Conservation (phyloP, 2,329 filamentous ascomycete species). For the Colletotrichum spinosum region DNA sequence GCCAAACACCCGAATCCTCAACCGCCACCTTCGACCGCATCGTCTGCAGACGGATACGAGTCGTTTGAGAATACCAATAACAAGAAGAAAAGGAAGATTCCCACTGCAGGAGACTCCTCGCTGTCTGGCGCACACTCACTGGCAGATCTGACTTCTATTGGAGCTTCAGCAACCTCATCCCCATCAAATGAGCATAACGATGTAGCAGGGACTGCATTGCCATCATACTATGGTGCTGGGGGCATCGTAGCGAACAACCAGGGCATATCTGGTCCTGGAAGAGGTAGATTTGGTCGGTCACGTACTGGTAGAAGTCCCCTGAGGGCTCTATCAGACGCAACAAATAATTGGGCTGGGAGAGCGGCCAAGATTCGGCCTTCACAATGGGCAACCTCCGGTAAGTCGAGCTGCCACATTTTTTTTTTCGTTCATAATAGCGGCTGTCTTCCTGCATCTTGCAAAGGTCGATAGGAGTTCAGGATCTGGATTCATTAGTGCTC, state of each 20-base stretch:
- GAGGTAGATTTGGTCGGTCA: constrained; percentile 82
- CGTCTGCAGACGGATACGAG: constrained; percentile 89
- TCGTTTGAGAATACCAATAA: constrained; percentile 99
- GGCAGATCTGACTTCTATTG: constrained; percentile 46
- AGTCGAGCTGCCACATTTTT: constrained; percentile 42
- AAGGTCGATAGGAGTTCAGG: neutral
- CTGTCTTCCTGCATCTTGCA: neutral
- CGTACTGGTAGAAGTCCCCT: constrained; percentile 72
- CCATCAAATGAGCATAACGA: constrained; percentile 49
- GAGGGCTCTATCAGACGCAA: constrained; percentile 69
- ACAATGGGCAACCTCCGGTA: constrained; percentile 60
- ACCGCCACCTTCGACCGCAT: constrained; percentile 75
- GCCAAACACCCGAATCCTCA: constrained; percentile 60
- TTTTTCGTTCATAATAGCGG: constrained; percentile 6
- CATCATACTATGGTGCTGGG: constrained; percentile 56
- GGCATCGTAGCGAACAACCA: constrained; percentile 61
- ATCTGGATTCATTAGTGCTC: neutral
- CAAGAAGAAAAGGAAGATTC: constrained; percentile 99
- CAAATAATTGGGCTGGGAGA: constrained; percentile 65
- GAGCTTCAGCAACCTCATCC: constrained; percentile 47
- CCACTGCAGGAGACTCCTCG: constrained; percentile 79
- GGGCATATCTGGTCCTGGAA: constrained; percentile 82
- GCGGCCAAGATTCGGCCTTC: constrained; percentile 58
- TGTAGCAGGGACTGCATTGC: constrained; percentile 43
- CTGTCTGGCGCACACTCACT: constrained; percentile 52